phyloP scores from a whole-genome alignment of 169 alveolate genomes.

The Hammondia hammondi region DNA sequence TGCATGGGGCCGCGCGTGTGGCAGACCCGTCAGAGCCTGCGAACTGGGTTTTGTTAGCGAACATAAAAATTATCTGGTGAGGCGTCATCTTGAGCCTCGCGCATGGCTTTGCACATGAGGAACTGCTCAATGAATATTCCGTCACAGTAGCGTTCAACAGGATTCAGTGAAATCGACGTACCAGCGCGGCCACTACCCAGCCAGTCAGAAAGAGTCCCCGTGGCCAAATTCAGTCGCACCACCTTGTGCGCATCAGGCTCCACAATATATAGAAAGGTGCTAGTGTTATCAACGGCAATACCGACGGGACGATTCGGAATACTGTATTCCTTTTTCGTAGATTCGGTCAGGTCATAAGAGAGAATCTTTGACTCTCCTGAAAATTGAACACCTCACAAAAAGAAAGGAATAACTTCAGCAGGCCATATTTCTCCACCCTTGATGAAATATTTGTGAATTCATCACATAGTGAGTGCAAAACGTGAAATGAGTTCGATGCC shows the following conservation, averaged over 20 bases:
- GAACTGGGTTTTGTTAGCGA: no score
- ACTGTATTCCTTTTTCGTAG: background rate
- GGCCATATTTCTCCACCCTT: no score
- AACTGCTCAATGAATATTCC: background rate
- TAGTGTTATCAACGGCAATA: background rate
- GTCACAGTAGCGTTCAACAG: background rate
- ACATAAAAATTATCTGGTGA: no score
- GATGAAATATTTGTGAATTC: no score
- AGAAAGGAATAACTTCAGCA: no score
- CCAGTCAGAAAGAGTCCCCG: background rate
- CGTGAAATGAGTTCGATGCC: no score
- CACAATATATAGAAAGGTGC: constrained; percentile 42
- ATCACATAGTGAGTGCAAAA: no score
- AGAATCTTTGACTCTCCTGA: constrained; percentile 20
- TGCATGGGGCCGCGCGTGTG: no score
- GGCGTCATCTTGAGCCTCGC: no score
- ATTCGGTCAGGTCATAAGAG: background rate
- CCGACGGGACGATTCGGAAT: constrained; percentile 21
- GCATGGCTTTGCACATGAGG: no score
- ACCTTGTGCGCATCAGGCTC: constrained; percentile 19
- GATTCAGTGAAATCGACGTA: background rate
- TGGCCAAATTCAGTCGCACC: background rate
- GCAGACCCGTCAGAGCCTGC: no score
- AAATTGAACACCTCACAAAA: no score
- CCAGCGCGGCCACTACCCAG: constrained; percentile 50